Base-by-base conservation (phyloP, 345 rosid species). In the Pelargonium nanum region DNA sequence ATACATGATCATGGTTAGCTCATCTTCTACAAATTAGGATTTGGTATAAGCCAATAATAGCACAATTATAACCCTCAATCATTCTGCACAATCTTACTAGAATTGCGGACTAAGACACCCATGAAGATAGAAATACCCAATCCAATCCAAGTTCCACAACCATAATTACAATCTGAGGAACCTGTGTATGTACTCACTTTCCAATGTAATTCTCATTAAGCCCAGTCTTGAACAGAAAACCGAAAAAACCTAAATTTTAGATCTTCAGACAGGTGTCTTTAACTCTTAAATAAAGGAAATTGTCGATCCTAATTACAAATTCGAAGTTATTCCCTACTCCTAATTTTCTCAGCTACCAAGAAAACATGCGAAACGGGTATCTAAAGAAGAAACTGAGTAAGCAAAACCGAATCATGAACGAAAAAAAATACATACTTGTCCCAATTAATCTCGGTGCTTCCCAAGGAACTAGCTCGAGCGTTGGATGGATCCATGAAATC, bases 391-490 rank as follows among this genome's bases (percentile, higher is more conserved):
- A 34, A 34, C 12, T 4, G 12, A 9, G 7, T 15, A 34, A 34
- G 45, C 45, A 34, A 10, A 34, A 34, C 1, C 45, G 45, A 34
- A 34, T 34, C 6, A 34, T 5, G 4, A 9, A 34, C 6, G 7
- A 15, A 34, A 34, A 15, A 5, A 53, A 40, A 45, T 1, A 82
- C 83, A 22, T 78, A 89, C 98, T 92, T 89, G 75, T 92, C 98
- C 98, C 98, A 89, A 67, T 92, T 87, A 62, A 89, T 92, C 89
- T 92, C 96, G 65, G 93, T 82, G 69, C 78, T 92, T 28, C 82
- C 92, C 65, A 86, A 68, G 2, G 90, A 70, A 1, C 70, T 83
- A 62, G 72, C 74, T 48, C 87, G 82, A 64, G 90, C 94, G 85
- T 61, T 75, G 73, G 72, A 75, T 56, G 62, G 9, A 9, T 57